A percentile compares a stretch with the other conserved stretches of the same genome.
These are phyloP conservation scores for Alternaria sp. DNA, from an alignment of 2,329 filamentous ascomycete species.

Conservation along the genomic window DNA sequence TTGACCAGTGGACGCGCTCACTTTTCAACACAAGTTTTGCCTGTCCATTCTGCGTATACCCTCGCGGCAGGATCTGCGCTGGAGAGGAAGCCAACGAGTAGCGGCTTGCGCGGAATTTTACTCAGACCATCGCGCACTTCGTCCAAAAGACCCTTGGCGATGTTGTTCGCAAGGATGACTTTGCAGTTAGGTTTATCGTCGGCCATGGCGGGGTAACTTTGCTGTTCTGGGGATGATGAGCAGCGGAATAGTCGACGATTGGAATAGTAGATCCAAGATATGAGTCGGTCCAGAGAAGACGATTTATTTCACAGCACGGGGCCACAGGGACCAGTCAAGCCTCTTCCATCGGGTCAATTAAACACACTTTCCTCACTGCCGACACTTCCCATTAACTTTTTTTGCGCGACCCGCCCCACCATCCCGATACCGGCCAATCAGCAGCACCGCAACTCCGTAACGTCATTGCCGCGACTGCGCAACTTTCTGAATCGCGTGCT, in stretches of 20 bases:
- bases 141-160: slow-evolving; percentile 79
- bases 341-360: background rate
- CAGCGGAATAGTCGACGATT: background rate
- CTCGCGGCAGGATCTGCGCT: slow-evolving; percentile 89
- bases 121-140: slow-evolving; percentile 80
- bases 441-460: slow-evolving; percentile 20
- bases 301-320: background rate
- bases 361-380: slow-evolving; percentile 4
- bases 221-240: background rate
- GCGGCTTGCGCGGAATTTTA: slow-evolving; percentile 74
- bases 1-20: slow-evolving; percentile 59
- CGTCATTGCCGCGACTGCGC: slow-evolving; percentile 23
- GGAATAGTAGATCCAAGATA: background rate
- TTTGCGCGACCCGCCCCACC: slow-evolving; percentile 21
- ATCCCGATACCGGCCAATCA: slow-evolving; percentile 29
- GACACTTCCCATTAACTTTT: slow-evolving; percentile 14
- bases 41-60: slow-evolving; percentile 96
- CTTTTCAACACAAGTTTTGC: slow-evolving; percentile 96
- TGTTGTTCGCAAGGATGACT: slow-evolving; percentile 85
- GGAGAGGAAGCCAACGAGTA: slow-evolving; percentile 88
- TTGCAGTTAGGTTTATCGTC: slow-evolving; percentile 71
- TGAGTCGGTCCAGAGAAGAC: background rate
- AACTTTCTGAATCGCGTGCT: slow-evolving; percentile 17
- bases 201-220: slow-evolving; percentile 39
- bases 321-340: background rate